Evolutionary conservation across 1,139 yeast species (phyloP).

Genomic region (Kodamaea arcana): DNA sequence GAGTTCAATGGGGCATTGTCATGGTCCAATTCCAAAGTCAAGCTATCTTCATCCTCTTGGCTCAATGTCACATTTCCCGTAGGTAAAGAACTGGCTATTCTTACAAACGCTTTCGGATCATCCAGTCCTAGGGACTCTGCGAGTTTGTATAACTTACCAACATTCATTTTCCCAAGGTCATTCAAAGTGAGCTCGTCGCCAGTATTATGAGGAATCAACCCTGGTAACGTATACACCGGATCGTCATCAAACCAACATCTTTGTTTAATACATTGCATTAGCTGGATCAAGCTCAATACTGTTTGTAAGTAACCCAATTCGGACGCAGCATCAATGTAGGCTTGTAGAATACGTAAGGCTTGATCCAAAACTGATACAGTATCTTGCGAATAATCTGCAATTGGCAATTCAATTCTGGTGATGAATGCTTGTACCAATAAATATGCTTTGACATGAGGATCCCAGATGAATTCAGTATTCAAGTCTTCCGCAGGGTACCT

Average conservation of each 20-base stretch:
- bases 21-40: constrained; percentile 51
- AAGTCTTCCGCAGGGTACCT: constrained; percentile 71
- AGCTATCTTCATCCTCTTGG: constrained; percentile 28
- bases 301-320: constrained; percentile 72
- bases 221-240: constrained; percentile 69
- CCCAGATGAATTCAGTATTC: constrained; percentile 74
- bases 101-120: constrained; percentile 35
- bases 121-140: constrained; percentile 31
- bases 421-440: constrained; percentile 83
- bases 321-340: constrained; percentile 84
- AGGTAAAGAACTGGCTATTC: constrained; percentile 47
- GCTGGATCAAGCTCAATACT: constrained; percentile 54
- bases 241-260: constrained; percentile 83
- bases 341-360: constrained; percentile 88
- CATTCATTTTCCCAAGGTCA: constrained; percentile 20
- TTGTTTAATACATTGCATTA: constrained; percentile 89
- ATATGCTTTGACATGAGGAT: constrained; percentile 91
- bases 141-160: constrained; percentile 23
- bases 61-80: constrained; percentile 32
- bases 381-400: constrained; percentile 93
- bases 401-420: constrained; percentile 80
- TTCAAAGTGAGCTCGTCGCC: constrained; percentile 17
- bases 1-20: constrained; percentile 49
- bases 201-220: constrained; percentile 30
- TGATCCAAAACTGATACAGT: constrained; percentile 92